These are phyloP conservation scores for Alternaria sp. DNA, from an alignment of 2,329 filamentous ascomycete genomes.

Conservation along the genomic window DNA sequence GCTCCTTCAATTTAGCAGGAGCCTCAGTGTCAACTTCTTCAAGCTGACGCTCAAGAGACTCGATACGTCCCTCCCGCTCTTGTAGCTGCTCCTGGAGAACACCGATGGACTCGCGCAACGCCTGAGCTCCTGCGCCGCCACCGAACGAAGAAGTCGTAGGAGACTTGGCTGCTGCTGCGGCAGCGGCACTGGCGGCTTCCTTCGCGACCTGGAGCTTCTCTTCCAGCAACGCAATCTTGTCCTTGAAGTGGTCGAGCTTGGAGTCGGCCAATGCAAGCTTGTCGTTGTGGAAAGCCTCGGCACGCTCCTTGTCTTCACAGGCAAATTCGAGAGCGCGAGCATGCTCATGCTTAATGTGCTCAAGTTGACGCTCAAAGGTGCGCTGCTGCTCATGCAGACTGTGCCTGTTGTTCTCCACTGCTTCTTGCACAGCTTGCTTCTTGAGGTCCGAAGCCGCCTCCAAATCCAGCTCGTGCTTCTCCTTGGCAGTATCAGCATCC, in stretches of 20 bases:
- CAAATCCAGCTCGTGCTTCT: constrained; percentile 81
- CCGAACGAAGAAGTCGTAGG: constrained; percentile 51
- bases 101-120: constrained; percentile 92
- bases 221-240: constrained; percentile 83
- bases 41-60: constrained; percentile 79
- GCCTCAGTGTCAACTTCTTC: constrained; percentile 77
- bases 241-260: constrained; percentile 84
- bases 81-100: constrained; percentile 97
- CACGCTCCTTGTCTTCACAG: constrained; percentile 80
- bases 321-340: constrained; percentile 70
- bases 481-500: constrained; percentile 81
- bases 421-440: constrained; percentile 65
- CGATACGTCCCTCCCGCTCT: constrained; percentile 88
- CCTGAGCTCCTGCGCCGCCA: constrained; percentile 81
- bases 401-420: constrained; percentile 61
- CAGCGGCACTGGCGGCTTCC: constrained; percentile 84
- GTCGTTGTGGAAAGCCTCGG: constrained; percentile 81
- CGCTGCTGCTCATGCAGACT: constrained; percentile 63
- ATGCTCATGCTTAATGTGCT: constrained; percentile 66
- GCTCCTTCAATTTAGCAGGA: constrained; percentile 83
- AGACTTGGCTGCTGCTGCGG: constrained; percentile 68
- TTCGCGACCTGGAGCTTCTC: constrained; percentile 92
- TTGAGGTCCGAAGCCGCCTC: constrained; percentile 80
- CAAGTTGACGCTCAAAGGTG: constrained; percentile 47
- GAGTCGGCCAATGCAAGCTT: constrained; percentile 82